These are phyloP conservation scores for Nothophytophthora sp. DNA, from an alignment of 352 stramenopile species.

Conservation along the genomic window DNA sequence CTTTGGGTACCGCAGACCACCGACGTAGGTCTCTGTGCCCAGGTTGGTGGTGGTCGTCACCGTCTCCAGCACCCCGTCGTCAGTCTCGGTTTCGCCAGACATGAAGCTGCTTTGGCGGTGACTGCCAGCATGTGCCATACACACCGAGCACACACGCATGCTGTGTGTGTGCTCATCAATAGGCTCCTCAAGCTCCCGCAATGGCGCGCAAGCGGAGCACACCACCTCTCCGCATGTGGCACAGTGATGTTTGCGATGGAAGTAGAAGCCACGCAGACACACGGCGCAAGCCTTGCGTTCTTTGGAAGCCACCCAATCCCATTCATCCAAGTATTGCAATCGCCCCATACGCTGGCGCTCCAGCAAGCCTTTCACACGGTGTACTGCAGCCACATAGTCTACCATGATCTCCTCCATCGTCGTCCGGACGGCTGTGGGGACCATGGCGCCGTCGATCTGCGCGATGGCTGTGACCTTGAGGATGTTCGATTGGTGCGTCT, in stretches of 20 bases:
- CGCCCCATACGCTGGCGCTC: constrained; percentile 77
- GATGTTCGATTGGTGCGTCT: constrained; percentile 75
- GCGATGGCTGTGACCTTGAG: constrained; percentile 71
- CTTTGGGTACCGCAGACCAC: constrained; percentile 33
- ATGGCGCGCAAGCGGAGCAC: constrained; percentile 67
- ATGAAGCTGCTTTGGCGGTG: constrained; percentile 18
- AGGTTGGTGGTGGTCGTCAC: constrained; percentile 43
- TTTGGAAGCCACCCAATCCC: constrained; percentile 69
- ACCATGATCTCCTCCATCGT: constrained; percentile 72
- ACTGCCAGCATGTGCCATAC: constrained; percentile 51
- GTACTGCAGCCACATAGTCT: constrained; percentile 54
- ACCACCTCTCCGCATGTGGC: constrained; percentile 78
- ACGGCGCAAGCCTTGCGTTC: constrained; percentile 82
- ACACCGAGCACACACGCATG: constrained; percentile 74
- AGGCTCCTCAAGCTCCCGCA: constrained; percentile 73
- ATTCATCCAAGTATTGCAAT: constrained; percentile 78
- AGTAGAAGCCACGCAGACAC: constrained; percentile 77
- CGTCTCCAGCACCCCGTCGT: constrained; percentile 23
- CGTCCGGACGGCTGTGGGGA: constrained; percentile 15
- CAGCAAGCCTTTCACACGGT: constrained; percentile 59
- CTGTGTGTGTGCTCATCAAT: constrained; percentile 46
- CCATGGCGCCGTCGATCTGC: constrained; percentile 64
- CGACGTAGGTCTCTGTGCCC: constrained; percentile 51
- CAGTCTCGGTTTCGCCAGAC: constrained; percentile 26
- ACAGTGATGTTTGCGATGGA: constrained; percentile 80